These are phyloP conservation scores for Penicillium sp. DNA, from an alignment of 2,329 filamentous ascomycete species.

Conservation along the genomic window DNA sequence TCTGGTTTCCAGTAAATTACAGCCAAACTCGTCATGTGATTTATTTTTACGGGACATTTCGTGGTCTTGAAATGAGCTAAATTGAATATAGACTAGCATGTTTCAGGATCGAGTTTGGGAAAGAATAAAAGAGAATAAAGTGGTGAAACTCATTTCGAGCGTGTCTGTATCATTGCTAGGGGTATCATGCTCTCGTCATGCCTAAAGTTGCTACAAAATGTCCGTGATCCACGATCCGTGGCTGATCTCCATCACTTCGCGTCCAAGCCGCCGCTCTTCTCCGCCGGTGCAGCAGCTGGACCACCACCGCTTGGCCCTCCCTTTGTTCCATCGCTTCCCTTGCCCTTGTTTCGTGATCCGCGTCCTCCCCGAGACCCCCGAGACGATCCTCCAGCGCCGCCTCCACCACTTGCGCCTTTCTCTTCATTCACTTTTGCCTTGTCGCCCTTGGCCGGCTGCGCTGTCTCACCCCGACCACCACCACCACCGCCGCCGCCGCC, in stretches of 20 bases:
- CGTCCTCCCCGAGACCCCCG: slow-evolving; percentile 27
- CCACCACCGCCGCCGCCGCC: slow-evolving; percentile 21
- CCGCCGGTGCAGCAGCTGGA: neutral
- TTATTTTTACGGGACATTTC: too few relatives aligned
- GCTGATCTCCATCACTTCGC: neutral
- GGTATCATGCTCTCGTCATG: neutral
- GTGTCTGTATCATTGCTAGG: neutral
- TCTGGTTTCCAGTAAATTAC: too few relatives aligned
- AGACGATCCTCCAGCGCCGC: slow-evolving; percentile 12
- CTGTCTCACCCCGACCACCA: slow-evolving; percentile 26
- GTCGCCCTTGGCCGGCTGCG: slow-evolving; percentile 15
- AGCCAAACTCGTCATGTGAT: too few relatives aligned
- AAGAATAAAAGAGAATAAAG: too few relatives aligned
- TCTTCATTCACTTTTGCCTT: slow-evolving; percentile 15
- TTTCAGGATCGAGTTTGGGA: too few relatives aligned
- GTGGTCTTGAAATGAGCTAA: too few relatives aligned
- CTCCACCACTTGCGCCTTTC: neutral
- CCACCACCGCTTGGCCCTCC: slow-evolving; percentile 4
- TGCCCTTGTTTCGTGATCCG: slow-evolving; percentile 23
- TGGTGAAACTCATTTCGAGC: too few relatives aligned
- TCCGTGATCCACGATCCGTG: neutral
- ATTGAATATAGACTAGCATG: too few relatives aligned
- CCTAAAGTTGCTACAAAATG: neutral
- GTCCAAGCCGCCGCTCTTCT: slow-evolving; percentile 1
- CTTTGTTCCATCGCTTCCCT: slow-evolving; percentile 14